Evolutionary conservation across 2,329 filamentous ascomycete genomes (phyloP), one percentile per base, ranked within the genome.

Genomic region (Phyllosticta paracitricarpa): DNA sequence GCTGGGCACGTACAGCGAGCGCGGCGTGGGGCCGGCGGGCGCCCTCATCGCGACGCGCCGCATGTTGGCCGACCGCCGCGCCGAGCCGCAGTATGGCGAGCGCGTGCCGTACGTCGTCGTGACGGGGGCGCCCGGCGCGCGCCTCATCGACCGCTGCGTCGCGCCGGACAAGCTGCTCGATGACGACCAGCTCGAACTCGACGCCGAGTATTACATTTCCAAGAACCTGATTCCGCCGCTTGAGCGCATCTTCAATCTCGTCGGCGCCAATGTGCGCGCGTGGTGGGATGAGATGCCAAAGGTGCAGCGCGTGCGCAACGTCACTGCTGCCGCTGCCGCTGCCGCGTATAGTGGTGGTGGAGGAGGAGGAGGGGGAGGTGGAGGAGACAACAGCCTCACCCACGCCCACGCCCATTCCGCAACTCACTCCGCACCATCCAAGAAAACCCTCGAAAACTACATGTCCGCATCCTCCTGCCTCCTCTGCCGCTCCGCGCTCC

Each of bases 211-310:
- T 75, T 99, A 99, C 77, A 97, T 99, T 68, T 85, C 83, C 19
- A 97, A 97, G 77, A 97, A 97, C 71, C 72, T 99, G 8, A 95
- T 99, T 57, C 94, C 94, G 5, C 94, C 94, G 0, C 81, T 99
- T 0, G 93, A 97, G 73, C 87, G 94, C 28, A 97, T 99, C 65
- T 97, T 99, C 78, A 96, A 94, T 69, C 86, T 99, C 2, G 89
- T 97, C 2, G 94, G 94, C 6, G 94, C 91, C 33, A 96, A 94
- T 71, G 89, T 97, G 0, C 79, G 89, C 19, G 82, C 84, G 63
- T 99, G 94, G 94, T 97, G 91, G 69, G 91, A 96, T 65, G 91
- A 97, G 74, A 95, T 97, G 91, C 93, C 93, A 54, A 96, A 95
- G 72, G 81, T 94, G 22, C 89, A 91, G 69, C 86, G 88, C 8